Evolutionary conservation across 345 rosid genomes (phyloP).

Genomic region (Physaria fendleri): DNA sequence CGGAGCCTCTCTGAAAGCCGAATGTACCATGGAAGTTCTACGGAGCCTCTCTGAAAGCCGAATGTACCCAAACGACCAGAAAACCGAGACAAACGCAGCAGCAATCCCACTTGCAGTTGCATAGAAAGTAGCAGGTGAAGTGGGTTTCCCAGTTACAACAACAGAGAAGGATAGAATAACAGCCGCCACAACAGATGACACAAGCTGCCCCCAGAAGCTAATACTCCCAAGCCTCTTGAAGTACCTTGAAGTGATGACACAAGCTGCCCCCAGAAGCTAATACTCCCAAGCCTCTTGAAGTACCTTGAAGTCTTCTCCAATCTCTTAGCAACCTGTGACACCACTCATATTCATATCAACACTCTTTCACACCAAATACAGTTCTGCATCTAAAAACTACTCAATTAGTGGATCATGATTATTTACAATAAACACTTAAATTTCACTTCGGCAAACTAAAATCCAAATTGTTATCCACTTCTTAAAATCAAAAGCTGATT

Average conservation of each 20-base stretch:
- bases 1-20: conserved; percentile 80
- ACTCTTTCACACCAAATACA: not conserved
- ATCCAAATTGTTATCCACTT: not conserved
- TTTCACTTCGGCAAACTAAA: not conserved
- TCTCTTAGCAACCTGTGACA: conserved; percentile 79
- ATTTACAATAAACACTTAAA: not conserved
- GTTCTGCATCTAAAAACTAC: not conserved
- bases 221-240: conserved; percentile 85
- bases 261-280: conserved; percentile 97
- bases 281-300: conserved; percentile 81
- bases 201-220: conserved; percentile 97
- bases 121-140: conserved; percentile 79
- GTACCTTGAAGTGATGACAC: conserved; percentile 88
- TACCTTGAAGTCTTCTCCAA: conserved; percentile 84
- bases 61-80: conserved; percentile 94
- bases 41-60: conserved; percentile 80
- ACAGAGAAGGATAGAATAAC: conserved; percentile 85
- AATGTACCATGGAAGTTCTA: too few relatives aligned
- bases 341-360: not conserved
- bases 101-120: conserved; percentile 87
- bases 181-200: conserved; percentile 77
- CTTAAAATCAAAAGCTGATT: not conserved
- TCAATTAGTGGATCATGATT: not conserved
- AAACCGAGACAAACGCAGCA: conserved; percentile 82
- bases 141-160: conserved; percentile 67